phyloP scores from a whole-genome alignment of 305 asterid genomes.

The Stenogyne calaminthoides region DNA sequence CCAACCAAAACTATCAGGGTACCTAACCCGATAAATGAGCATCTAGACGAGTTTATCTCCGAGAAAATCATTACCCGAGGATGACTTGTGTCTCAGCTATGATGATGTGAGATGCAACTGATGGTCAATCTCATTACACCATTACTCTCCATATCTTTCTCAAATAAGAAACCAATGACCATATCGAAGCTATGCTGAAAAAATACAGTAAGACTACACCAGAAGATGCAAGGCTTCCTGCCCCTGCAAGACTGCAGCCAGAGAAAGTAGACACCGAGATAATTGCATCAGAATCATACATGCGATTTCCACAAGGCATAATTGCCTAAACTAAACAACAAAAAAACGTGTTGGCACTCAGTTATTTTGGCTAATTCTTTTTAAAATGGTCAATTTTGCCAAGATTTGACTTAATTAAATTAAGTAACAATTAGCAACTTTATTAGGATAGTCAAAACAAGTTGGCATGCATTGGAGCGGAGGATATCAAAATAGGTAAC shows the following conservation, averaged over 20 bases:
- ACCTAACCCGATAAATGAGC: constrained; percentile 18
- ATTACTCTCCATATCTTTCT: constrained; percentile 84
- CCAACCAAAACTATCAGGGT: constrained; percentile 3
- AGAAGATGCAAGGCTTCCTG: constrained; percentile 59
- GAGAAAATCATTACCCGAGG: constrained; percentile 9
- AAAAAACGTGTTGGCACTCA: not conserved
- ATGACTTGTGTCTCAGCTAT: constrained; percentile 23
- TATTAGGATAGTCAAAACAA: not conserved
- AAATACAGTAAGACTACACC: constrained; percentile 79
- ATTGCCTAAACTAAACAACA: not conserved
- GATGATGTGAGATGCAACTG: constrained; percentile 19
- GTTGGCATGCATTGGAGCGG: not conserved
- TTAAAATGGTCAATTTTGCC: not conserved
- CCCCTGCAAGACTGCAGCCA: constrained; percentile 57
- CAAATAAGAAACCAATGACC: constrained; percentile 81
- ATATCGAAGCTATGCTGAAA: constrained; percentile 87
- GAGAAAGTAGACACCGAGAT: constrained; percentile 22
- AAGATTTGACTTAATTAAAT: not conserved
- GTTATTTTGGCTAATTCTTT: not conserved
- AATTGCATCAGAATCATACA: constrained; percentile 17
- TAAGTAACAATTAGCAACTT: not conserved
- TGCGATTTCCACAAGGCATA: not conserved
- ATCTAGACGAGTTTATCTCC: constrained; percentile 8
- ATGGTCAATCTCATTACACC: constrained; percentile 42
- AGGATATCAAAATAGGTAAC: not conserved